Conservation (phyloP, 2,329 filamentous ascomycete species). For the Trichoderma polysporum region DNA sequence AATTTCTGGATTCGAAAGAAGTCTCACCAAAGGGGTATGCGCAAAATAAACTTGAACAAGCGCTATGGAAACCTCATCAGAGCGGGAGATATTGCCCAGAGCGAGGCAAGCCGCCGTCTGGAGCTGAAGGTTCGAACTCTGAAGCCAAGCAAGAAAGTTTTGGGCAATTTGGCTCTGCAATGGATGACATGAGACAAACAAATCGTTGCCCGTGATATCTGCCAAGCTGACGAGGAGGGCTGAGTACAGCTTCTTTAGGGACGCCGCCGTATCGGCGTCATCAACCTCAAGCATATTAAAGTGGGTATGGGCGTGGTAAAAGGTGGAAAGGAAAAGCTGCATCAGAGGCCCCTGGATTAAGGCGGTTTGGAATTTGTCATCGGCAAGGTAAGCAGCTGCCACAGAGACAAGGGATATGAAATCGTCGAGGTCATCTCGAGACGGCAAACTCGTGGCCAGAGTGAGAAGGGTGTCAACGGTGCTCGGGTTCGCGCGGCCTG, state of each 20-base stretch:
- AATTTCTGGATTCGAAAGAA: conserved; percentile 44
- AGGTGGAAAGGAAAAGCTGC: conserved; percentile 47
- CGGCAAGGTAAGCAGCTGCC: conserved; percentile 56
- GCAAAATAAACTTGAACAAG: conserved; percentile 47
- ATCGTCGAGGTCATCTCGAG: conserved; percentile 51
- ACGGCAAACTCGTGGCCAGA: conserved; percentile 44
- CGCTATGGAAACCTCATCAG: conserved; percentile 51
- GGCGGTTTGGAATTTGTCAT: conserved; percentile 50
- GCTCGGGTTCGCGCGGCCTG: conserved; percentile 41
- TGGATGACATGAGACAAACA: conserved; percentile 44
- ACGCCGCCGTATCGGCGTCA: conserved; percentile 44
- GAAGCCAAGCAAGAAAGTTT: conserved; percentile 50
- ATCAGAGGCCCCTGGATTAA: conserved; percentile 44
- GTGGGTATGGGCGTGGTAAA: conserved; percentile 48
- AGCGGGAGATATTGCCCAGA: conserved; percentile 61
- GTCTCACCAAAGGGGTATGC: conserved; percentile 44
- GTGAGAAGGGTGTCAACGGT: conserved; percentile 52
- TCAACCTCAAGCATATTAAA: conserved; percentile 43
- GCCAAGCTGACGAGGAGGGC: conserved; percentile 53
- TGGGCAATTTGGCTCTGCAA: conserved; percentile 44
- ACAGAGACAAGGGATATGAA: conserved; percentile 53
- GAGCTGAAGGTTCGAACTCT: conserved; percentile 41
- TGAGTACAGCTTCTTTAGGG: conserved; percentile 49
- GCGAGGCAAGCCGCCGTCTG: conserved; percentile 60
- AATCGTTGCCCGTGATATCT: conserved; percentile 51